phyloP scores from a whole-genome alignment of 257 asterid genomes.

The Sherardia arvensis region DNA sequence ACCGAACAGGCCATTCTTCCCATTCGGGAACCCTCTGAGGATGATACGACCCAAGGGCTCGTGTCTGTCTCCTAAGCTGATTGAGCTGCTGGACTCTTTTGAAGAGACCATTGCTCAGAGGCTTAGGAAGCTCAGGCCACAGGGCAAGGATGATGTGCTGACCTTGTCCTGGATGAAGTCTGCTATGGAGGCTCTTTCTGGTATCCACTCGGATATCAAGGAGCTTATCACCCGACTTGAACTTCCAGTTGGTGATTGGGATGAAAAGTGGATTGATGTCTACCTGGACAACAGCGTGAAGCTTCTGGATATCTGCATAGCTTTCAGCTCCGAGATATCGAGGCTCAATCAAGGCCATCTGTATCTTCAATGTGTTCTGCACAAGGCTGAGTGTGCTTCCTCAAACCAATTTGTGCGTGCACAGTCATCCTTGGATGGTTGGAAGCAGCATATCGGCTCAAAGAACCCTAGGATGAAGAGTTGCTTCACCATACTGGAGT shows the following conservation, averaged over 20 bases:
- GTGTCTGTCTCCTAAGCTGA: conserved; percentile 52
- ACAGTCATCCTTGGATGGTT: conserved; percentile 54
- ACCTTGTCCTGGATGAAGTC: conserved; percentile 66
- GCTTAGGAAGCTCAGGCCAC: conserved; percentile 55
- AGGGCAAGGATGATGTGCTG: conserved; percentile 43
- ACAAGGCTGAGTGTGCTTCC: conserved; percentile 29
- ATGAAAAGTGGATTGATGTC: conserved; percentile 76
- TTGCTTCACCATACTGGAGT: conserved; percentile 52
- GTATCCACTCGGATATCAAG: conserved; percentile 59
- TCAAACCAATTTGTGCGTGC: conserved; percentile 49
- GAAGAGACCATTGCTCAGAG: conserved; percentile 55
- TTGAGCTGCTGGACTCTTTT: conserved; percentile 45
- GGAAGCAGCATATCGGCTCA: conserved; percentile 52
- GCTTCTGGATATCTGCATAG: conserved; percentile 68
- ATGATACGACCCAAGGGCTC: conserved; percentile 57
- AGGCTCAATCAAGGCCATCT: conserved; percentile 72
- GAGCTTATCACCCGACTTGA: conserved; percentile 58
- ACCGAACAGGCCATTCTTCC: conserved; percentile 49
- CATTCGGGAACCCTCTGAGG: conserved; percentile 77
- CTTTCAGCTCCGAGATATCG: conserved; percentile 73
- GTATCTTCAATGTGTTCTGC: conserved; percentile 49
- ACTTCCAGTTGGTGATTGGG: conserved; percentile 75
- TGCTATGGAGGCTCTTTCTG: conserved; percentile 56
- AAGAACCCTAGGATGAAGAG: conserved; percentile 58
- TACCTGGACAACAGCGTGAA: conserved; percentile 67